Percentiles rank a stretch among this genome's conserved stretches.
Evolutionary conservation across 1,284 basidiomycete genomes (phyloP).

Genomic region (Ustilago trichophora): DNA sequence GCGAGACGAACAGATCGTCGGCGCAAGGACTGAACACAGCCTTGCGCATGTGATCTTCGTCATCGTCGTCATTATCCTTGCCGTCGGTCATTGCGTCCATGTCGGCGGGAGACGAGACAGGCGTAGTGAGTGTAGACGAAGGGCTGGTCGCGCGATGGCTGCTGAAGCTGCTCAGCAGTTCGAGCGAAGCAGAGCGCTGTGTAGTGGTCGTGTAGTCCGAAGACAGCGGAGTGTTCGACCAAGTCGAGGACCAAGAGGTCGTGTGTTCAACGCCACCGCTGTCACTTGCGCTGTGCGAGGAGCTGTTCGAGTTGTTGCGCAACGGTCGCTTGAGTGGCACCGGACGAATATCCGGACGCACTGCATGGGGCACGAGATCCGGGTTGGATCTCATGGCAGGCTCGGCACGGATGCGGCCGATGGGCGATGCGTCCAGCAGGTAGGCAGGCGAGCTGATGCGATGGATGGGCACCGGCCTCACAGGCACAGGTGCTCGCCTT

Average conservation of each 20-base stretch:
- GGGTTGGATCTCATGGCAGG: slow-evolving; percentile 33
- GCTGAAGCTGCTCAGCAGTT: slow-evolving; percentile 24
- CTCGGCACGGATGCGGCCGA: slow-evolving; percentile 18
- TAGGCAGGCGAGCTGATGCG: slow-evolving; percentile 47
- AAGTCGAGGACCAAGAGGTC: slow-evolving; percentile 9
- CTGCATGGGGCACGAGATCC: slow-evolving; percentile 18
- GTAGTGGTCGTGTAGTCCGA: slow-evolving; percentile 10
- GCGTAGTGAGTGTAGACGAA: slow-evolving; percentile 25
- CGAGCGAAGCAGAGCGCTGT: slow-evolving; percentile 17
- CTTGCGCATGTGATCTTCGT: slow-evolving; percentile 6
- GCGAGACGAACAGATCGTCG: slow-evolving; percentile 21
- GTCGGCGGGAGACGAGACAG: slow-evolving; percentile 35
- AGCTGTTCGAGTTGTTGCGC: slow-evolving; percentile 15
- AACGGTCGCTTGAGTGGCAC: slow-evolving; percentile 7
- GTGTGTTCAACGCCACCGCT: not conserved
- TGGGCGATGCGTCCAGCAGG: slow-evolving; percentile 38
- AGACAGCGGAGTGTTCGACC: slow-evolving; percentile 20
- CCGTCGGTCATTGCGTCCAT: slow-evolving; percentile 2
- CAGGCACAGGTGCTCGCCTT: slow-evolving; percentile 6
- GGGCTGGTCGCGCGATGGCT: slow-evolving; percentile 16
- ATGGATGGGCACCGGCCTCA: slow-evolving; percentile 26
- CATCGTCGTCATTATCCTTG: slow-evolving; percentile 5
- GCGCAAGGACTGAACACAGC: slow-evolving; percentile 39
- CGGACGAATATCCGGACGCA: slow-evolving; percentile 32
- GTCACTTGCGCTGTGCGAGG: slow-evolving; percentile 1